phyloP scores from a whole-genome alignment of 2,329 filamentous ascomycete genomes.

The Pseudogymnoascus sp. region DNA sequence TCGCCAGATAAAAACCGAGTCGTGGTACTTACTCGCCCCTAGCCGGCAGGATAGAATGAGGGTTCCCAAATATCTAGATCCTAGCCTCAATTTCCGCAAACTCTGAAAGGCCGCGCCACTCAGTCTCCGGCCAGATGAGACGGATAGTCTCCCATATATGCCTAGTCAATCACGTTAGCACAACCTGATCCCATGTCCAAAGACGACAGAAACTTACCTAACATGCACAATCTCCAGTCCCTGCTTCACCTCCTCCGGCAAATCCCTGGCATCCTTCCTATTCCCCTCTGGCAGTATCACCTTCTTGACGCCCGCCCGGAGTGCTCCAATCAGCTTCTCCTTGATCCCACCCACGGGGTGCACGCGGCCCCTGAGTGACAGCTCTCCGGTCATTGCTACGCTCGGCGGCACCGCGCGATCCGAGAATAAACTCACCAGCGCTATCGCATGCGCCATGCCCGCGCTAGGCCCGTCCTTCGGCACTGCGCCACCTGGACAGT shows the following conservation, averaged over 20 bases:
- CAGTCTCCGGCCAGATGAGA: constrained; percentile 81
- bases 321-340: constrained; percentile 93
- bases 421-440: constrained; percentile 82
- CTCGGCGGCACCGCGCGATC: constrained; percentile 80
- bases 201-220: constrained; percentile 47
- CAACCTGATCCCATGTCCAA: constrained; percentile 15
- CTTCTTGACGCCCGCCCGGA: constrained; percentile 88
- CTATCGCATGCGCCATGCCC: constrained; percentile 88
- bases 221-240: constrained; percentile 86
- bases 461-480: constrained; percentile 87
- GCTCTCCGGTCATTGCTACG: constrained; percentile 86
- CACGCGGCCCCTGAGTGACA: constrained; percentile 77
- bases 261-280: constrained; percentile 82
- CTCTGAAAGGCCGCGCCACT: constrained; percentile 70
- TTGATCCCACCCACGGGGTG: constrained; percentile 96
- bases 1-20: not conserved
- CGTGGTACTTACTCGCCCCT: not conserved
- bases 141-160: constrained; percentile 93
- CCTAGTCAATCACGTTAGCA: constrained; percentile 36
- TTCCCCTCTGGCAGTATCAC: constrained; percentile 84
- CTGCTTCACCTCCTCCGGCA: constrained; percentile 81
- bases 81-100: constrained; percentile 68
- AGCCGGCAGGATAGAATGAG: no score
- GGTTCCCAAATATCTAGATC: constrained; percentile 44
- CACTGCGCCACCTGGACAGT: constrained; percentile 89